Conservation (phyloP, 352 stramenopile genomes). For the Phytopythium helicoides region DNA sequence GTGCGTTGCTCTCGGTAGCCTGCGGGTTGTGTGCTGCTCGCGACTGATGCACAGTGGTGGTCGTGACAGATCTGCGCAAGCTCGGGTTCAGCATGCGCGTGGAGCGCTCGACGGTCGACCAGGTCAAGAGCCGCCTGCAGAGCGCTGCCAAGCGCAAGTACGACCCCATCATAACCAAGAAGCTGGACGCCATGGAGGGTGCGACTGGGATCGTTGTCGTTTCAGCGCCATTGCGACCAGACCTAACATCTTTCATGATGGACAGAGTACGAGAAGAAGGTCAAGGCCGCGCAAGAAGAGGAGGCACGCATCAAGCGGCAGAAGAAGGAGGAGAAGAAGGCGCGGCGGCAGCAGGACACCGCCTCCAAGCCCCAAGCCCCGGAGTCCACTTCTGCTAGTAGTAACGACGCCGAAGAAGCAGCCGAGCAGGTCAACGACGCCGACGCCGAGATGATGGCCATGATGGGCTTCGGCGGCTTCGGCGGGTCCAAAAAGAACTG, state of each 20-base stretch:
- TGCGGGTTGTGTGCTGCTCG: not conserved
- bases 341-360: conserved; percentile 35
- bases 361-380: conserved; percentile 6
- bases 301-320: conserved; percentile 65
- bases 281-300: conserved; percentile 66
- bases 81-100: conserved; percentile 92
- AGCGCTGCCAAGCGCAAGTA: conserved; percentile 81
- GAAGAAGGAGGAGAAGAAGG: conserved; percentile 77
- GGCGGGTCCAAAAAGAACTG: conserved; percentile 70
- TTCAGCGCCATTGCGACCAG: no score
- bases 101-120: conserved; percentile 81
- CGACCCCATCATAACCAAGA: conserved; percentile 79
- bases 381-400: not conserved
- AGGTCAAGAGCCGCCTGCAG: conserved; percentile 87
- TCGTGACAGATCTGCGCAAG: conserved; percentile 77
- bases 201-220: not conserved
- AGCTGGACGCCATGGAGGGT: conserved; percentile 78
- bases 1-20: conserved; percentile 34
- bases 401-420: not conserved
- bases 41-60: conserved; percentile 8
- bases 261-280: conserved; percentile 85
- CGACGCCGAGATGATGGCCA: conserved; percentile 87
- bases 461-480: conserved; percentile 92
- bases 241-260: no score
- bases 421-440: conserved; percentile 19